These are phyloP conservation scores for Eurotiales sp. DNA, from an alignment of 2,329 filamentous ascomycete genomes.

Conservation along the genomic window DNA sequence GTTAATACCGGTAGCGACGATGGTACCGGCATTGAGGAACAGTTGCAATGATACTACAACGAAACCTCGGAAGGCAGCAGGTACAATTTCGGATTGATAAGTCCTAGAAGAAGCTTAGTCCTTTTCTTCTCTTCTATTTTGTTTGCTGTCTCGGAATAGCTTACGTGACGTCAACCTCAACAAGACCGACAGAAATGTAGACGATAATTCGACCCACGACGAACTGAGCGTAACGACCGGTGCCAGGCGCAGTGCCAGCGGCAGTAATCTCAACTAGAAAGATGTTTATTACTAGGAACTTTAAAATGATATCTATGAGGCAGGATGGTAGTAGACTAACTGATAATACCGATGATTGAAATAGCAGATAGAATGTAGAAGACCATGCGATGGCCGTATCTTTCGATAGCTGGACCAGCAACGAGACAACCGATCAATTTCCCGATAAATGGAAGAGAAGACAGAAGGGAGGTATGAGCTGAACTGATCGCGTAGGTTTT, in stretches of 20 bases:
- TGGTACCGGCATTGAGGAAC: conserved; percentile 15
- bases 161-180: conserved; percentile 21
- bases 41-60: conserved; percentile 21
- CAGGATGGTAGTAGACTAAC: too few relatives aligned
- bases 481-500: conserved; percentile 15
- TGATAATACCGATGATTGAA: conserved; percentile 18
- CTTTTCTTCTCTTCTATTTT: not conserved
- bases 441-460: conserved; percentile 19
- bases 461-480: conserved; percentile 11
- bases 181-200: conserved; percentile 20
- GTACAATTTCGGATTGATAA: conserved; percentile 21
- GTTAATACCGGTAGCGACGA: conserved; percentile 18
- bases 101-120: conserved; percentile 12
- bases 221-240: conserved; percentile 18
- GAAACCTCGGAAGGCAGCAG: conserved; percentile 18
- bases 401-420: conserved; percentile 19
- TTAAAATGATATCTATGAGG: not conserved
- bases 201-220: conserved; percentile 20
- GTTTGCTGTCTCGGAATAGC: conserved; percentile 3
- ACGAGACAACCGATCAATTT: conserved; percentile 19
- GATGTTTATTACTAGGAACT: not conserved
- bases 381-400: conserved; percentile 15
- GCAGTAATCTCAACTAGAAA: conserved; percentile 20
- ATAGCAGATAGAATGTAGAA: conserved; percentile 17
- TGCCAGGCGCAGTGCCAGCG: conserved; percentile 11